Conservation (phyloP, 1,284 basidiomycete genomes). For the Malassezia obtusa region DNA sequence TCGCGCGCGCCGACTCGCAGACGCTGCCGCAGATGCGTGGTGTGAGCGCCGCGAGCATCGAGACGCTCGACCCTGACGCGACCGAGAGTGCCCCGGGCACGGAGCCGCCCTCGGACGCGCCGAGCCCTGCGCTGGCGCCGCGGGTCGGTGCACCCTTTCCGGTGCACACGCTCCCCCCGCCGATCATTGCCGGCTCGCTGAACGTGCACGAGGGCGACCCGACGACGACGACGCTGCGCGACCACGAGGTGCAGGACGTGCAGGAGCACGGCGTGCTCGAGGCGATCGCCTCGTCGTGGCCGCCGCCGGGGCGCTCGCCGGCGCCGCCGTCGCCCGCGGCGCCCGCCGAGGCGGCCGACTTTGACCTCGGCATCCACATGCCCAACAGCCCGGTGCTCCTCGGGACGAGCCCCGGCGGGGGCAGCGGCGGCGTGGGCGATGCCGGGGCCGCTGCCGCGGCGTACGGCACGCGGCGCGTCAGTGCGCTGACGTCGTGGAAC, state of each 20-base stretch:
- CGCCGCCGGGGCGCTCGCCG: neutral
- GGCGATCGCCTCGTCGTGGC: slow-evolving; percentile 11
- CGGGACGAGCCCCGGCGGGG: neutral
- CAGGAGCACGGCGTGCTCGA: slow-evolving; percentile 17
- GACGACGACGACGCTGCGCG: slow-evolving; percentile 9
- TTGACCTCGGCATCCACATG: slow-evolving; percentile 13
- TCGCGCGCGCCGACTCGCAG: slow-evolving; percentile 9
- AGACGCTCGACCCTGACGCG: slow-evolving; percentile 30
- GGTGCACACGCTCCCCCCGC: slow-evolving; percentile 28
- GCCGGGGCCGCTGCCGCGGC: neutral
- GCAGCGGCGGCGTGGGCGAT: neutral
- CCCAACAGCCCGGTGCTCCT: neutral
- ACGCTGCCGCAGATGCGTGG: slow-evolving; percentile 28
- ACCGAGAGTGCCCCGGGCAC: slow-evolving; percentile 26
- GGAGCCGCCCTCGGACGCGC: slow-evolving; percentile 20
- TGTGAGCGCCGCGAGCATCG: slow-evolving; percentile 29
- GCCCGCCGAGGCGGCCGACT: neutral
- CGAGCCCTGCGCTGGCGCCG: slow-evolving; percentile 19
- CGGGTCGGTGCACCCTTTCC: slow-evolving; percentile 31
- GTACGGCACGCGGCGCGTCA: neutral
- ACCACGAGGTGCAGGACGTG: slow-evolving; percentile 13
- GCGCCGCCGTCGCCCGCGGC: neutral
- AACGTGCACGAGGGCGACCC: slow-evolving; percentile 11
- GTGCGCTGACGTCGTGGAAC: neutral
- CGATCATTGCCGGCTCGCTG: slow-evolving; percentile 29